Conservation (phyloP, 2,329 filamentous ascomycete species). For the Colletotrichum zoysiae region DNA sequence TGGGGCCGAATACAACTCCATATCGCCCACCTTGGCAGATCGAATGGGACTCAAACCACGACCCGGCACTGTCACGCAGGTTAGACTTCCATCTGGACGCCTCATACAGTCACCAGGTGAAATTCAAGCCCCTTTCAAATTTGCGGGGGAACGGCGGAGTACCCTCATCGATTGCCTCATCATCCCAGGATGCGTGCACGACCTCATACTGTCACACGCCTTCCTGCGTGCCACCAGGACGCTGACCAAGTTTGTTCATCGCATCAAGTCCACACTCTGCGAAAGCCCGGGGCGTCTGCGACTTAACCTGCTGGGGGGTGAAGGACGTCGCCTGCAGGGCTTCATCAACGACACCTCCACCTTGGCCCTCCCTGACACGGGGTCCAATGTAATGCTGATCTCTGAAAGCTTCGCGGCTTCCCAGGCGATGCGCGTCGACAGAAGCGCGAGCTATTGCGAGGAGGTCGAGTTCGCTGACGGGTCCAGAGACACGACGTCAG, state of each 20-base stretch:
- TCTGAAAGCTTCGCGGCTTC: not conserved
- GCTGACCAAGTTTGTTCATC: not conserved
- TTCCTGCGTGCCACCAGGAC: not conserved
- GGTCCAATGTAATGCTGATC: not conserved
- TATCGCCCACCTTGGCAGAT: not conserved
- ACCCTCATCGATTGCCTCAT: not conserved
- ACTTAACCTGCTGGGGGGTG: not conserved
- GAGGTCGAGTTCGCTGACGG: slow-evolving; percentile 1
- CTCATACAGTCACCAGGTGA: not conserved
- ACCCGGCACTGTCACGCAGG: not conserved
- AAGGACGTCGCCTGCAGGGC: not conserved
- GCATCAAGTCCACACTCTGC: not conserved
- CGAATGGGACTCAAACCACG: not conserved
- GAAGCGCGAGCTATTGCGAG: not conserved
- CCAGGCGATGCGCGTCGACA: not conserved
- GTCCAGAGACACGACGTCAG: not conserved
- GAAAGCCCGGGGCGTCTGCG: not conserved
- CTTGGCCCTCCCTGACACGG: not conserved
- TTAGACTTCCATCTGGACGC: not conserved
- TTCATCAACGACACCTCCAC: not conserved
- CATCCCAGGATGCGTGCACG: not conserved
- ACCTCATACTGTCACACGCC: not conserved
- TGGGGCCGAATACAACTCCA: not conserved
- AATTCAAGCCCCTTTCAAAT: not conserved
- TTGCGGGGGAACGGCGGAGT: not conserved